A percentile compares a stretch with the other conserved stretches of the same genome.
Evolutionary conservation across 148 eudicot genomes (phyloP).

Genomic region (Linanthus parryae): DNA sequence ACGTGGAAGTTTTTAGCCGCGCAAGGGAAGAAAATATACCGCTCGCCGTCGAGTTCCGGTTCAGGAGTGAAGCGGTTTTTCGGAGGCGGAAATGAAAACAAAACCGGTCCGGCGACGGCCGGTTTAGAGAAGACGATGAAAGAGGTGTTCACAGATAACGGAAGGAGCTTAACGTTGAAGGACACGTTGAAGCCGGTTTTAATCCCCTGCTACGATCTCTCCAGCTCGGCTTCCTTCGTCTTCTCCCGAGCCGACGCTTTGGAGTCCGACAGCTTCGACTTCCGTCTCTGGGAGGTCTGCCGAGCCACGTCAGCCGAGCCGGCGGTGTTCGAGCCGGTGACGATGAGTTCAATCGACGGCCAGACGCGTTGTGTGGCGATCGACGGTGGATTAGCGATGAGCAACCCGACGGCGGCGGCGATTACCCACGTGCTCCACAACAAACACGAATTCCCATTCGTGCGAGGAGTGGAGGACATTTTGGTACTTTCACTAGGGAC

Average conservation of each 20-base stretch:
- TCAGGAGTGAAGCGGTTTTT: constrained; percentile 25
- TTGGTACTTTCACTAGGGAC: constrained; percentile 83
- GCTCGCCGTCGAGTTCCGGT: constrained; percentile 19
- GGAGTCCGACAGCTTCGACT: constrained; percentile 68
- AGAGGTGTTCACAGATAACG: constrained; percentile 36
- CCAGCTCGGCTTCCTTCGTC: constrained; percentile 71
- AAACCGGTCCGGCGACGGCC: constrained; percentile 15
- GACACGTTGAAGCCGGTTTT: constrained; percentile 80
- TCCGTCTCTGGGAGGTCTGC: constrained; percentile 75
- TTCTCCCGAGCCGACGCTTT: constrained; percentile 89
- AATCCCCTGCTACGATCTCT: constrained; percentile 78
- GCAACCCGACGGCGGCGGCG: constrained; percentile 86
- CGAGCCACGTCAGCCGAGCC: constrained; percentile 82
- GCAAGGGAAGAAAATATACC: constrained; percentile 51
- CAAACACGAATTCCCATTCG: constrained; percentile 89
- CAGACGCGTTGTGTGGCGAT: constrained; percentile 62
- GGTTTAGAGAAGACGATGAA: constrained; percentile 53
- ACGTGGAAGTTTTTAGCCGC: constrained; percentile 76
- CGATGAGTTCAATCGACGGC: constrained; percentile 56
- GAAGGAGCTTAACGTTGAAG: constrained; percentile 49
- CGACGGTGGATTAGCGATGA: constrained; percentile 72
- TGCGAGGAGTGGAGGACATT: constrained; percentile 86
- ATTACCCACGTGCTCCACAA: constrained; percentile 93
- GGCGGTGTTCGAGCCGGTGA: constrained; percentile 54
- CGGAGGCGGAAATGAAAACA: constrained; percentile 14